Percentiles rank a stretch among this genome's conserved stretches.
Evolutionary conservation across 2,329 filamentous ascomycete genomes (phyloP).

Genomic region (Helotiales sp.): DNA sequence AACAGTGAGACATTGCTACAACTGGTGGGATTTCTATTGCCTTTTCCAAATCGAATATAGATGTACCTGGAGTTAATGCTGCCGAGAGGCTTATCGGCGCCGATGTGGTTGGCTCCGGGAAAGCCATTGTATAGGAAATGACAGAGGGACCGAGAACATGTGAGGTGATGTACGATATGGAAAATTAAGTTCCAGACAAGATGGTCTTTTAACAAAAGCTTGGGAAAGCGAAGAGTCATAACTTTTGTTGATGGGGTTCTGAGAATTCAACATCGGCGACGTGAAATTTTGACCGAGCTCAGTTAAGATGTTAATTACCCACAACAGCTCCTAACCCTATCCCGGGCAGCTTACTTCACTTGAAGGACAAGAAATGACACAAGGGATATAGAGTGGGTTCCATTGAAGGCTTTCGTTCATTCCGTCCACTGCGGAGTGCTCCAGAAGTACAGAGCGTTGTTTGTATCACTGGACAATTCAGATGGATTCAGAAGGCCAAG

Average conservation of each 20-base stretch:
- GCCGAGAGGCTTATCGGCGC: neutral
- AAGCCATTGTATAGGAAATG: neutral
- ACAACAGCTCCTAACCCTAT: neutral
- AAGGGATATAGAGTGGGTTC: no score
- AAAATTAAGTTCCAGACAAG: neutral
- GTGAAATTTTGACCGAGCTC: neutral
- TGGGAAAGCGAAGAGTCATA: neutral
- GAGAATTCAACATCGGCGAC: neutral
- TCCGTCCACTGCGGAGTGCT: conserved; percentile 9
- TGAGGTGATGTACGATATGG: neutral
- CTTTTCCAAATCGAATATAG: neutral
- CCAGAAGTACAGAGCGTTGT: conserved; percentile 5
- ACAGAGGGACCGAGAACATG: neutral
- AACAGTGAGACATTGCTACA: neutral
- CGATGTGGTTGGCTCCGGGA: neutral
- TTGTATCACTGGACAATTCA: conserved; percentile 6
- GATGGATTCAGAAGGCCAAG: neutral
- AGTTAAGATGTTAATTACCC: neutral
- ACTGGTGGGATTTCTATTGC: neutral
- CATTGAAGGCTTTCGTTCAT: no score
- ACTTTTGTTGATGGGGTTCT: neutral
- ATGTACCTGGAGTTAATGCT: neutral
- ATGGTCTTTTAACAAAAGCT: neutral
- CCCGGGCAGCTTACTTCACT: neutral
- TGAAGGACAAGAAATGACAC: neutral